Conservation (phyloP, 192 early-diverging fungal genomes). For the Coemansia sp. region DNA sequence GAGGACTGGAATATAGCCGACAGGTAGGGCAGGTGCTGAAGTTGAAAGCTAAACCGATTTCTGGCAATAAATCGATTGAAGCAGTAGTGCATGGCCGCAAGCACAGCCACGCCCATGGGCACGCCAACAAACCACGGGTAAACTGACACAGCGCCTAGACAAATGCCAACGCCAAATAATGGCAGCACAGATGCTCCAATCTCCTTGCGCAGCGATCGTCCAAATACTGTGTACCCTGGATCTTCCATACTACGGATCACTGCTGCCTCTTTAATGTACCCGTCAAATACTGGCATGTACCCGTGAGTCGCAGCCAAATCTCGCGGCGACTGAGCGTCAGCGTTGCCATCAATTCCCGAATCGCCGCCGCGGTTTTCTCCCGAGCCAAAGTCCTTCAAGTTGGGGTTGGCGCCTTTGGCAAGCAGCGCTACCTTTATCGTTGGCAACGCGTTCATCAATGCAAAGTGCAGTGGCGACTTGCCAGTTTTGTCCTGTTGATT, state of each 20-base stretch:
- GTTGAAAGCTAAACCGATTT: slow-evolving; percentile 50
- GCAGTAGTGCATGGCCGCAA: slow-evolving; percentile 58
- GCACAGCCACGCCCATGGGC: slow-evolving; percentile 59
- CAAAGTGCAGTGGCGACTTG: slow-evolving; percentile 91
- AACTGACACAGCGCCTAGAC: slow-evolving; percentile 57
- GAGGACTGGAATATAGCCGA: slow-evolving; percentile 87
- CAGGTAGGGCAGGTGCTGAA: slow-evolving; percentile 79
- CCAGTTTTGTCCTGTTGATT: slow-evolving; percentile 68
- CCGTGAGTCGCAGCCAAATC: slow-evolving; percentile 79
- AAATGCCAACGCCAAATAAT: slow-evolving; percentile 62
- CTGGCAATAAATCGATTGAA: slow-evolving; percentile 63
- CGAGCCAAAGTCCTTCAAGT: slow-evolving; percentile 55
- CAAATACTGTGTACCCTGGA: slow-evolving; percentile 22
- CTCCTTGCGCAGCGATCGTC: slow-evolving; percentile 53
- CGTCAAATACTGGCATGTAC: slow-evolving; percentile 44
- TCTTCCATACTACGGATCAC: slow-evolving; percentile 23
- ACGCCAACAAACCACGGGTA: slow-evolving; percentile 81
- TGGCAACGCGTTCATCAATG: slow-evolving; percentile 64
- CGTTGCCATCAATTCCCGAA: background rate
- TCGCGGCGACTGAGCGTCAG: slow-evolving; percentile 70
- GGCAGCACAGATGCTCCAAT: slow-evolving; percentile 71
- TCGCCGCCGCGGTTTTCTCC: slow-evolving; percentile 11
- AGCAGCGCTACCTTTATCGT: slow-evolving; percentile 67
- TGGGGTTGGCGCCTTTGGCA: slow-evolving; percentile 67
- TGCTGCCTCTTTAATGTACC: slow-evolving; percentile 19